Conservation (phyloP, 2,329 filamentous ascomycete genomes). For the Chalaropsis ovoidea region DNA sequence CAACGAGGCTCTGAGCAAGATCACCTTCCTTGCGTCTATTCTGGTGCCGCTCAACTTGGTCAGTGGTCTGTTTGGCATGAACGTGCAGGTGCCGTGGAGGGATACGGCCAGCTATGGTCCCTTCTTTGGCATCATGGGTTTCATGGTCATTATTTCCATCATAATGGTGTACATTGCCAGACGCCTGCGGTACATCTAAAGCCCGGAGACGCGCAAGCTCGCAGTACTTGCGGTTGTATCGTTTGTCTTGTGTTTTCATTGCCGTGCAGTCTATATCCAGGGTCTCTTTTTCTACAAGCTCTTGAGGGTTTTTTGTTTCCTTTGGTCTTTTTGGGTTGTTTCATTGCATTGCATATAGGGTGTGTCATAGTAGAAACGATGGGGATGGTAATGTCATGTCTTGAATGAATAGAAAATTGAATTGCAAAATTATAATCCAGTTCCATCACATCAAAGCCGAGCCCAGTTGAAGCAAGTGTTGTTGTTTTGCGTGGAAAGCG, state of each 20-base stretch:
- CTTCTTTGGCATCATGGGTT: conserved; percentile 44
- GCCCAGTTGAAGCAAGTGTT: neutral
- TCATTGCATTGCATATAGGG: neutral
- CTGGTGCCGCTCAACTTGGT: conserved; percentile 93
- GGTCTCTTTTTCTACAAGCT: neutral
- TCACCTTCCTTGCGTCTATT: conserved; percentile 86
- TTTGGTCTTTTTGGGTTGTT: conserved; percentile 1
- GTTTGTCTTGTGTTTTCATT: neutral
- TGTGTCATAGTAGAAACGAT: neutral
- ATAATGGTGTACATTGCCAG: conserved; percentile 41
- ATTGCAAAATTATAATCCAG: neutral
- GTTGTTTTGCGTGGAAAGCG: neutral
- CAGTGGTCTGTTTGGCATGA: conserved; percentile 81
- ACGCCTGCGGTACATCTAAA: conserved; percentile 39
- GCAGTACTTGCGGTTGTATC: too few relatives aligned
- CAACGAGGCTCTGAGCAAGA: conserved; percentile 85
- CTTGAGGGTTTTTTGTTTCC: neutral
- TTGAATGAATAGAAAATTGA: neutral
- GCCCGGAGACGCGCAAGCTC: neutral
- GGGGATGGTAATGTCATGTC: neutral
- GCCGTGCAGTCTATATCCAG: neutral
- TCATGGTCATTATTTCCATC: conserved; percentile 45
- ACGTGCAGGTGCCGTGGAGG: conserved; percentile 61
- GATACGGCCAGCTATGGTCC: conserved; percentile 43
- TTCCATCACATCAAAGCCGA: neutral